Conservation (phyloP, 2,329 filamentous ascomycete genomes). For the Epichloe aotearoae region DNA sequence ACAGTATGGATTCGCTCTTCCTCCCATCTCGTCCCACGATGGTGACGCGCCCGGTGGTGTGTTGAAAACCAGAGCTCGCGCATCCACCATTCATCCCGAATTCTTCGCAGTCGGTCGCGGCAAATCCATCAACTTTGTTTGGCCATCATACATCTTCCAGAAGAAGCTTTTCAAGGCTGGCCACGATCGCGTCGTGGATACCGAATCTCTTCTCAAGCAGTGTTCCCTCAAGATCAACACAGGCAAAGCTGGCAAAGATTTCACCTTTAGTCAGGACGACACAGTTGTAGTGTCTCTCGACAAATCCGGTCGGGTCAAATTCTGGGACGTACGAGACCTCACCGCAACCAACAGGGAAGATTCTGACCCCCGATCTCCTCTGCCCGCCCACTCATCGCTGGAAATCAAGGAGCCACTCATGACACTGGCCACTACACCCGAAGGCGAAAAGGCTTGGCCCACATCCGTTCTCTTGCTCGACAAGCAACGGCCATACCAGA, state of each 20-base stretch:
- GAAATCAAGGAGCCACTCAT: slow-evolving; percentile 79
- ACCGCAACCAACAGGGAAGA: slow-evolving; percentile 40
- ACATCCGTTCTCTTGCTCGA: slow-evolving; percentile 93
- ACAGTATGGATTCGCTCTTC: slow-evolving; percentile 76
- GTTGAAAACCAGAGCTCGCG: slow-evolving; percentile 87
- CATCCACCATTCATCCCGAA: slow-evolving; percentile 77
- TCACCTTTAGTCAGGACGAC: slow-evolving; percentile 94
- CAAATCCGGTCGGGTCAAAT: slow-evolving; percentile 90
- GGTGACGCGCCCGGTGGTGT: slow-evolving; percentile 86
- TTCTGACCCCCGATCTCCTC: slow-evolving; percentile 35
- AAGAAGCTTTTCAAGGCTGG: slow-evolving; percentile 50
- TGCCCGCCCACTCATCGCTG: slow-evolving; percentile 44
- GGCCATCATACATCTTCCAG: slow-evolving; percentile 50
- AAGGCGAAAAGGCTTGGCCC: slow-evolving; percentile 89
- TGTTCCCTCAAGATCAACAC: slow-evolving; percentile 89
- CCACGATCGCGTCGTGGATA: slow-evolving; percentile 62
- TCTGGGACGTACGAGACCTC: slow-evolving; percentile 90
- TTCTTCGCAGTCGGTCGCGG: slow-evolving; percentile 93
- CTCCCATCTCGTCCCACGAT: slow-evolving; percentile 72
- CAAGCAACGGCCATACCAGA: slow-evolving; percentile 86
- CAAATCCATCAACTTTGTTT: slow-evolving; percentile 88
- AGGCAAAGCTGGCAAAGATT: slow-evolving; percentile 96
- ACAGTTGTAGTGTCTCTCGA: slow-evolving; percentile 88
- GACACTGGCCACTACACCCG: slow-evolving; percentile 74
- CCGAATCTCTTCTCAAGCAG: slow-evolving; percentile 74